phyloP scores from a whole-genome alignment of 2,329 filamentous ascomycete species.

The Botrytis sinoallii region DNA sequence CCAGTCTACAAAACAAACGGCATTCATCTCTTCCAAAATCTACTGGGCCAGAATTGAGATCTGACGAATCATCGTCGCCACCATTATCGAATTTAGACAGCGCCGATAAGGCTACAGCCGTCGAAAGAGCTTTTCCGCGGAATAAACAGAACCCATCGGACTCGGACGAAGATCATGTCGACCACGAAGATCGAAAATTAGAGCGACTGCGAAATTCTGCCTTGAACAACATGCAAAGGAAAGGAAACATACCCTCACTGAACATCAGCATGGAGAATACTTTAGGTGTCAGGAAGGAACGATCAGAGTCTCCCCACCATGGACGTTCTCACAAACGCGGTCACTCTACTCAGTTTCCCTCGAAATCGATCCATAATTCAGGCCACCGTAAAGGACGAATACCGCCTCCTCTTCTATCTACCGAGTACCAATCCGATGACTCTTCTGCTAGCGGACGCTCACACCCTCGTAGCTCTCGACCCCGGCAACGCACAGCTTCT shows the following conservation, averaged over 20 bases:
- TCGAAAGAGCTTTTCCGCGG: conserved; percentile 36
- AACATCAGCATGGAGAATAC: conserved; percentile 20
- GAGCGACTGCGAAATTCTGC: conserved; percentile 32
- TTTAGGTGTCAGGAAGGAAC: conserved; percentile 27
- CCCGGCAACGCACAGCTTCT: conserved; percentile 55
- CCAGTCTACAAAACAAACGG: conserved; percentile 45
- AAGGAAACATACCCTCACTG: conserved; percentile 25
- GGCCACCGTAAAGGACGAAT: conserved; percentile 59
- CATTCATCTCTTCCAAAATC: conserved; percentile 36
- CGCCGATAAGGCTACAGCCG: conserved; percentile 41
- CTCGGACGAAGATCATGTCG: conserved; percentile 35
- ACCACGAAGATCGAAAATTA: conserved; percentile 20
- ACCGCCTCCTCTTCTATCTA: conserved; percentile 58
- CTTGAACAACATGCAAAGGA: conserved; percentile 28
- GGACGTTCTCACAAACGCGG: conserved; percentile 59
- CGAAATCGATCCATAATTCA: conserved; percentile 53
- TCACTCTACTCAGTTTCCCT: conserved; percentile 59
- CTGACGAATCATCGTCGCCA: conserved; percentile 36
- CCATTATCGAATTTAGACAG: conserved; percentile 24
- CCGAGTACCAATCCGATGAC: conserved; percentile 66
- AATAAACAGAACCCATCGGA: conserved; percentile 43
- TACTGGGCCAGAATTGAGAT: conserved; percentile 55
- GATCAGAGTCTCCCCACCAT: conserved; percentile 58
- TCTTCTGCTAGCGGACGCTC: conserved; percentile 60
- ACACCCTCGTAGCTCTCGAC: conserved; percentile 55